Evolutionary conservation across 441 rosid species (phyloP).

Genomic region (Aleurites moluccanus): DNA sequence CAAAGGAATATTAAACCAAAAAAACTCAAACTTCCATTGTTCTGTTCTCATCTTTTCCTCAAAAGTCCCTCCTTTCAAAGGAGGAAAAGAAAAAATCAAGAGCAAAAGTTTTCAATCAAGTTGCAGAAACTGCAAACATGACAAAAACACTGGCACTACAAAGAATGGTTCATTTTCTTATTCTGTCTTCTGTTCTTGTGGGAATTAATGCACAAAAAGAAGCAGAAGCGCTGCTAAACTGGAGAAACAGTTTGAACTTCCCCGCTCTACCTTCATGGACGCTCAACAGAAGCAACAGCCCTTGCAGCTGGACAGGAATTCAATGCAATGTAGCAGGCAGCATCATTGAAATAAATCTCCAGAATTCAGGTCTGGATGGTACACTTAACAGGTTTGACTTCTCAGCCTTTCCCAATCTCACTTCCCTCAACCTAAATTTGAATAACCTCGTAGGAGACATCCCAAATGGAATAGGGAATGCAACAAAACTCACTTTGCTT

Average conservation of each 20-base stretch:
- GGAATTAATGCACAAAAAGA: too few species aligned
- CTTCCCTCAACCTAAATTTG: slow-evolving; percentile 20
- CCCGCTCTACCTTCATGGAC: slow-evolving; percentile 25
- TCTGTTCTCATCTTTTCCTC: too few species aligned
- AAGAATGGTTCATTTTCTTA: too few species aligned
- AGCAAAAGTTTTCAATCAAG: too few species aligned
- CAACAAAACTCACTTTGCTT: slow-evolving; percentile 27
- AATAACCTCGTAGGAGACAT: slow-evolving; percentile 13
- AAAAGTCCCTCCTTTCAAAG: too few species aligned
- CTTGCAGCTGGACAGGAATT: slow-evolving; percentile 30
- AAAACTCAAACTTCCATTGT: too few species aligned
- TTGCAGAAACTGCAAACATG: too few species aligned
- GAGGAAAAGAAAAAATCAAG: too few species aligned
- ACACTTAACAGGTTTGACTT: slow-evolving; percentile 25
- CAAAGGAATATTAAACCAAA: too few species aligned
- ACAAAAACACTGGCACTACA: too few species aligned
- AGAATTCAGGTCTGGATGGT: slow-evolving; percentile 21
- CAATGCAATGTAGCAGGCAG: slow-evolving; percentile 22
- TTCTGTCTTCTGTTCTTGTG: too few species aligned
- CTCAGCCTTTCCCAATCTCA: slow-evolving; percentile 10
- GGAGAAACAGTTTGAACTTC: slow-evolving; percentile 22
- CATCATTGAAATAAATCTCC: slow-evolving; percentile 17
- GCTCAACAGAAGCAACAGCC: slow-evolving; percentile 16
- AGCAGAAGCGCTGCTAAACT: slow-evolving; percentile 16
- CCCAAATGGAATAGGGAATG: neutral